Evolutionary conservation across 2,329 filamentous ascomycete species (phyloP).

Genomic region (Hypoxylon sp.): DNA sequence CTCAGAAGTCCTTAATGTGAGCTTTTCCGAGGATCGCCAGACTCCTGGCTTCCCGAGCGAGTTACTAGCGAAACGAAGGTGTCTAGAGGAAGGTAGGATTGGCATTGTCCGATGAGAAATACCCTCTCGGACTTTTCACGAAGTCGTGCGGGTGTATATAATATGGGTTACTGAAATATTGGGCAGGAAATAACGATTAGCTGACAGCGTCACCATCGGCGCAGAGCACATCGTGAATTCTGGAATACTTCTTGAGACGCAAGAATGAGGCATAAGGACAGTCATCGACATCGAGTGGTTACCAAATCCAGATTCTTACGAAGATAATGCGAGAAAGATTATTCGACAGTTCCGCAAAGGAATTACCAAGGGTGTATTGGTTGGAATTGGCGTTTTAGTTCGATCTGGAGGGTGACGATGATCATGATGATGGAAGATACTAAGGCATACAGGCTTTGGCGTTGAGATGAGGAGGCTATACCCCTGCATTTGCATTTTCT

Average conservation of each 20-base stretch:
- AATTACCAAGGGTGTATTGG: neutral
- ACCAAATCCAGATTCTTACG: neutral
- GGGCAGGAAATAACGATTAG: slow-evolving; percentile 27
- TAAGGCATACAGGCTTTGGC: slow-evolving; percentile 6
- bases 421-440: slow-evolving; percentile 5
- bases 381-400: neutral
- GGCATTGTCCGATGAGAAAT: slow-evolving; percentile 49
- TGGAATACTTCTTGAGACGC: neutral
- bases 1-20: slow-evolving; percentile 53
- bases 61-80: slow-evolving; percentile 49
- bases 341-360: slow-evolving; percentile 2
- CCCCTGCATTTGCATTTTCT: slow-evolving; percentile 19
- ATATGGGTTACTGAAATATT: slow-evolving; percentile 36
- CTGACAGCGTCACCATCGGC: neutral
- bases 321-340: neutral
- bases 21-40: slow-evolving; percentile 54
- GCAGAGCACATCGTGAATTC: slow-evolving; percentile 1
- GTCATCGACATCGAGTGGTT: slow-evolving; percentile 1
- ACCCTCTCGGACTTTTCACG: slow-evolving; percentile 16
- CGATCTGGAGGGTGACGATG: slow-evolving; percentile 7
- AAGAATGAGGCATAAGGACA: slow-evolving; percentile 9
- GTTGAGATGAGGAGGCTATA: slow-evolving; percentile 31
- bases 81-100: slow-evolving; percentile 51
- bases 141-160: slow-evolving; percentile 20
- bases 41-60: slow-evolving; percentile 36